Evolutionary conservation across 768 basidiomycete species (phyloP), one percentile per base, ranked within the genome.

Genomic region (Leccinum olivaceopallidum): DNA sequence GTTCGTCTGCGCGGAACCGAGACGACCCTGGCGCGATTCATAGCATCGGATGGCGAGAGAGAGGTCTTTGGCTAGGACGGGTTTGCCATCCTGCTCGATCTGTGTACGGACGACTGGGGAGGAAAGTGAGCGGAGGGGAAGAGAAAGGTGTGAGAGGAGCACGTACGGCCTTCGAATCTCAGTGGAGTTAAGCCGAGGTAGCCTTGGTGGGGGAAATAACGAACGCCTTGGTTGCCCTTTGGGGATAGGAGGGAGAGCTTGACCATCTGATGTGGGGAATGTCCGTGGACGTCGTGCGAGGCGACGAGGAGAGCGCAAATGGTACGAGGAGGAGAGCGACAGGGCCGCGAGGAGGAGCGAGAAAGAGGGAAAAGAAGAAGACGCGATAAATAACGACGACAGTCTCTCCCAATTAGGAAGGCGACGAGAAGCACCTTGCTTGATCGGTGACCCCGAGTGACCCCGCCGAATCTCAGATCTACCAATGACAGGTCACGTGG

Each of bases 1-100:
- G 56, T 88, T 89, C 37, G 86, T 84, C 49, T 83, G 82, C 26
- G 80, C 62, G 16, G 81, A 73, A 56, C 83, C 84, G 58, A 86
- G 75, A 62, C 84, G 85, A 60, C 84, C 83, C 55, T 86, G 74
- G 34, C 90, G 85, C 47, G 87, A 80, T 78, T 94, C 92, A 71
- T 93, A 93, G 75, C 92, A 94, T 49, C 91, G 84, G 49, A 94
- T 83, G n/a, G 86, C 83, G 66, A 96, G 80, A 55, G 83, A 80
- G 66, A 93, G 76, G 44, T 85, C 83, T 65, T 82, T 86, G 65
- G 87, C 86, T 10, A 78, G 83, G 57, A 95, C 79, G 18, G 80
- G 81, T 71, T 86, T 90, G 28, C 77, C 77, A 75, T 93, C 92
- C 20, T 82, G 81, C 65, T 92, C 91, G 56, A 88, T 76, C 62